These are phyloP conservation scores for Aureobasidium pullulans DNA, from an alignment of 2,329 filamentous ascomycete genomes.

Conservation along the genomic window DNA sequence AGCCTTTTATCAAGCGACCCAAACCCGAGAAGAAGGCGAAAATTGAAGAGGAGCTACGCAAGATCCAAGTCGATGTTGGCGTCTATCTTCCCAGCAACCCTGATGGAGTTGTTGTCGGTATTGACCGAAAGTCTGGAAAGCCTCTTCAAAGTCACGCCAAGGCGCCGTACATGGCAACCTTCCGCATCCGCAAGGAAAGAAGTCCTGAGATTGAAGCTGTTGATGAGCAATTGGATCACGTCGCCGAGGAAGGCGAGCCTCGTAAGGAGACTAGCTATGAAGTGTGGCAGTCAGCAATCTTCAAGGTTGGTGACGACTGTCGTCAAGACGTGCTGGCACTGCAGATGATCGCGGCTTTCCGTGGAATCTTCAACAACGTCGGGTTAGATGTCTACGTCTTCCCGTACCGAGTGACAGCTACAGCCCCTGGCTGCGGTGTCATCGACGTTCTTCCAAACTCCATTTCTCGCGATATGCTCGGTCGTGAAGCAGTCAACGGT, in stretches of 20 bases:
- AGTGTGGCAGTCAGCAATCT: conserved; percentile 98
- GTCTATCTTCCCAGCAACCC: conserved; percentile 97
- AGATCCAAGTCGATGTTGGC: conserved; percentile 93
- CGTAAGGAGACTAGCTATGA: conserved; percentile 59
- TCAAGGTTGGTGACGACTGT: conserved; percentile 98
- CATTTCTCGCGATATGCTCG: conserved; percentile 97
- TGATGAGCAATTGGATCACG: conserved; percentile 30
- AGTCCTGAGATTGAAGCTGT: conserved; percentile 42
- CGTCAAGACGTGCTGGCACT: conserved; percentile 93
- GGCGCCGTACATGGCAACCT: conserved; percentile 97
- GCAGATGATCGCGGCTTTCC: conserved; percentile 96
- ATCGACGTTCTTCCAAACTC: conserved; percentile 98
- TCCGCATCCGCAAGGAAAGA: conserved; percentile 82
- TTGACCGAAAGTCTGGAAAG: conserved; percentile 96
- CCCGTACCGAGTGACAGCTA: conserved; percentile 94
- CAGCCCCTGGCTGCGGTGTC: conserved; percentile 92
- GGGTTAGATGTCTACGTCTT: conserved; percentile 96
- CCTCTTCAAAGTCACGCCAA: conserved; percentile 97
- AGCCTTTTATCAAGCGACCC: conserved; percentile 81
- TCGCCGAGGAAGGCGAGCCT: conserved; percentile 25
- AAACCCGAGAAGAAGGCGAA: conserved; percentile 99
- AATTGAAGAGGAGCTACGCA: conserved; percentile 95
- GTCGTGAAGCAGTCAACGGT: conserved; percentile 93
- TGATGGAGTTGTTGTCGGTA: conserved; percentile 93
- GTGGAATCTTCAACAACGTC: conserved; percentile 90